Conservation (phyloP, 2,329 filamentous ascomycete genomes). For the Coniochaeta hoffmannii region DNA sequence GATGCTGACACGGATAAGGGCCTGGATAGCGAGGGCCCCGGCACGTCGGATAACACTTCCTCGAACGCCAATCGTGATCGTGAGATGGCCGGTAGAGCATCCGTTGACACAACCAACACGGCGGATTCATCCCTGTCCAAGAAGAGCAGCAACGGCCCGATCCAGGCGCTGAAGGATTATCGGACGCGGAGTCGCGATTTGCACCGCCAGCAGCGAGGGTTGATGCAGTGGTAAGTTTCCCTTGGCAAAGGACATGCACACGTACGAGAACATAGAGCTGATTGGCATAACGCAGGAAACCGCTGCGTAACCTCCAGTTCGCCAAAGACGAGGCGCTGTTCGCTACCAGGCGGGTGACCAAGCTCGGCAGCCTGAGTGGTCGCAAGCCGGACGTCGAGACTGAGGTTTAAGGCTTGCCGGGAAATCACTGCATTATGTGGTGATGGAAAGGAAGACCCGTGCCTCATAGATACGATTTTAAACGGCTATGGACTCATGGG, state of each 20-base stretch:
- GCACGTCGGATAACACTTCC: background rate
- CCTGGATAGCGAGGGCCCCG: background rate
- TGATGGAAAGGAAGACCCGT: background rate
- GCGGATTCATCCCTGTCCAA: background rate
- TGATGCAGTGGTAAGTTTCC: slow-evolving; percentile 74
- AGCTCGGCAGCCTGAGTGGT: slow-evolving; percentile 69
- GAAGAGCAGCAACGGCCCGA: slow-evolving; percentile 40
- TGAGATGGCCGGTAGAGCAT: background rate
- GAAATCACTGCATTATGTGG: background rate
- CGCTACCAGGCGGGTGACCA: slow-evolving; percentile 67
- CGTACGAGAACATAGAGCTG: background rate
- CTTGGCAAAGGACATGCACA: background rate
- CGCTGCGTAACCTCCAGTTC: slow-evolving; percentile 77
- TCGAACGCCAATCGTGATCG: background rate
- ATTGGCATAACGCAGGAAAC: slow-evolving; percentile 37
- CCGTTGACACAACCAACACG: background rate
- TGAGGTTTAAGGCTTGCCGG: slow-evolving; percentile 39
- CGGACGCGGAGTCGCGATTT: slow-evolving; percentile 64
- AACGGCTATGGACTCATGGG: background rate
- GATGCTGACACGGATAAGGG: slow-evolving; percentile 36
- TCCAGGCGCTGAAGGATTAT: slow-evolving; percentile 54
- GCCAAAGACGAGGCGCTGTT: slow-evolving; percentile 82
- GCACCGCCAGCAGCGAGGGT: slow-evolving; percentile 75
- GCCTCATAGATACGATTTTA: background rate
- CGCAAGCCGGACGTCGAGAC: slow-evolving; percentile 86